Percentiles rank a stretch among this genome's conserved stretches.
phyloP scores from a whole-genome alignment of 768 basidiomycete species.

The Hericium erinaceus region DNA sequence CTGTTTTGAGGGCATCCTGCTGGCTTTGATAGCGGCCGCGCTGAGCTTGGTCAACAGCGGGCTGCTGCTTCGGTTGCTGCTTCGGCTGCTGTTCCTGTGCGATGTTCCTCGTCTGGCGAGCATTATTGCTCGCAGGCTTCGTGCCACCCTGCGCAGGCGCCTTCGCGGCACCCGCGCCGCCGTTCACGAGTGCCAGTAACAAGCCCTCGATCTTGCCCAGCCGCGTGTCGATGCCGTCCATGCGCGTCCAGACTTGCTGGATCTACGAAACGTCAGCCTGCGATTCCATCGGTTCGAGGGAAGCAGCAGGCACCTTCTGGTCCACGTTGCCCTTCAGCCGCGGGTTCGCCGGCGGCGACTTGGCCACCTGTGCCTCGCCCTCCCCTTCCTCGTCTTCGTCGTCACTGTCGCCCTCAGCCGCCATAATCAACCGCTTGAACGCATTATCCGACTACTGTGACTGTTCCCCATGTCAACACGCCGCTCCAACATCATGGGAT shows the following conservation, averaged over 20 bases:
- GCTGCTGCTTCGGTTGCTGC: too few relatives aligned
- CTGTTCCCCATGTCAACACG: not conserved
- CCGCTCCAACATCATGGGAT: not conserved
- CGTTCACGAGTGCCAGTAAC: not conserved
- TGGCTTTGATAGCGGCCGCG: too few relatives aligned
- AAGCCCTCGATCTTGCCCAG: not conserved
- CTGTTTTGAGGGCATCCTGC: constrained; percentile 54
- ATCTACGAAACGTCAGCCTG: not conserved
- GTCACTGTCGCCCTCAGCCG: not conserved
- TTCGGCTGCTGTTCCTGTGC: too few relatives aligned
- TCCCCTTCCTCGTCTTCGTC: not conserved
- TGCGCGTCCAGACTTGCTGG: not conserved
- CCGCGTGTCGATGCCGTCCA: not conserved
- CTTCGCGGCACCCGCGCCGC: not conserved
- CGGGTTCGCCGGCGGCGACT: not conserved
- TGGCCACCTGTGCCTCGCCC: not conserved
- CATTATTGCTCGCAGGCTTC: too few relatives aligned
- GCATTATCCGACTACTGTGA: not conserved
- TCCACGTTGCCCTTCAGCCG: not conserved
- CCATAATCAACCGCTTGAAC: not conserved
- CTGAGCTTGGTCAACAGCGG: too few relatives aligned
- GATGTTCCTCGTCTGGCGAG: too few relatives aligned
- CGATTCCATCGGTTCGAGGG: not conserved
- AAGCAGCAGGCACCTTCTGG: not conserved
- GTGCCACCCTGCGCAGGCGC: not conserved